phyloP scores from a whole-genome alignment of 2,329 filamentous ascomycete genomes.

The Aspergillus sp. region DNA sequence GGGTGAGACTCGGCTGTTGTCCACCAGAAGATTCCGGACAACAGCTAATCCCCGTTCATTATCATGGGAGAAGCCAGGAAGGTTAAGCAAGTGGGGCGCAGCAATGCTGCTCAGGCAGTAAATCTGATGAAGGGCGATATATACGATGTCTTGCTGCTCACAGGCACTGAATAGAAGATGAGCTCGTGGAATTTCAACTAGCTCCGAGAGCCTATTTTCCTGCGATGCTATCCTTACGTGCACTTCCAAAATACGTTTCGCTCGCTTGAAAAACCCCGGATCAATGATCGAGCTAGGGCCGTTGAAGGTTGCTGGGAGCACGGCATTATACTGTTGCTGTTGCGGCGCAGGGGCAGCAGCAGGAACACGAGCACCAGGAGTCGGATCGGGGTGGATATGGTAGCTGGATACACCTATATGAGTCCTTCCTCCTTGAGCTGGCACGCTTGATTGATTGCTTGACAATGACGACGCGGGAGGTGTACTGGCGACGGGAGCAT shows the following conservation, averaged over 20 bases:
- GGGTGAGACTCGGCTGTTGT: slow-evolving; percentile 44
- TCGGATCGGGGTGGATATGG: background rate
- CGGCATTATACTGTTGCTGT: background rate
- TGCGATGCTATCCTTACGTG: slow-evolving; percentile 12
- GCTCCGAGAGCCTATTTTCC: slow-evolving; percentile 39
- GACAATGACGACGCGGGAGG: background rate
- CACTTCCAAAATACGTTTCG: slow-evolving; percentile 15
- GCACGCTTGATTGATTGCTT: background rate
- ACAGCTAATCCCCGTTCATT: slow-evolving; percentile 32
- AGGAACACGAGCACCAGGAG: background rate
- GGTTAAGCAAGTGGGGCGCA: slow-evolving; percentile 34
- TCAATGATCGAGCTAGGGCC: slow-evolving; percentile 12
- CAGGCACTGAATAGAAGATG: slow-evolving; percentile 60
- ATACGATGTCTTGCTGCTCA: slow-evolving; percentile 57
- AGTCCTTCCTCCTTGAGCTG: background rate
- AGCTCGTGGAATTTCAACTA: slow-evolving; percentile 45
- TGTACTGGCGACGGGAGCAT: background rate
- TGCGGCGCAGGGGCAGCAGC: background rate
- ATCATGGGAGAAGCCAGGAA: slow-evolving; percentile 37
- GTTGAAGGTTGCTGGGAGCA: background rate
- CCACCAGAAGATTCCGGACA: slow-evolving; percentile 46
- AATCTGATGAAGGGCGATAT: slow-evolving; percentile 64
- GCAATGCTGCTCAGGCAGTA: slow-evolving; percentile 58
- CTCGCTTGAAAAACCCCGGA: slow-evolving; percentile 12
- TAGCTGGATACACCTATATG: background rate